Base-by-base conservation (phyloP, 2,329 filamentous ascomycete species). In the Xylaria sp. region DNA sequence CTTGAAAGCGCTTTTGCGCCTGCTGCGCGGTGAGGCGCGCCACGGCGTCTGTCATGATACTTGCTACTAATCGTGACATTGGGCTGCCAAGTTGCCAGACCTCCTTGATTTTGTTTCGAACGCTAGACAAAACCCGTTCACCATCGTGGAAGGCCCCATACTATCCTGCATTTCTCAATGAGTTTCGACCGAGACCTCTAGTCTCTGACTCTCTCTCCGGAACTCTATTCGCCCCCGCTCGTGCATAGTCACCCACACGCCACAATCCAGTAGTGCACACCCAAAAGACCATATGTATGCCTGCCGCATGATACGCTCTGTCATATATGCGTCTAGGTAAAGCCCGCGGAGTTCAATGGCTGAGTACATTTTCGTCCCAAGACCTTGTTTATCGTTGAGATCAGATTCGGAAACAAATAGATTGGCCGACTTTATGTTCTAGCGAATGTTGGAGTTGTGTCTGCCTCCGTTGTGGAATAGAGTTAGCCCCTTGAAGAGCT, bases 11-110 rank as follows among this genome's bases (percentile, higher is more conserved):
- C 10, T 23, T 18, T 37, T 13, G n/a, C 23, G 63, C 21, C 47
- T 67, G 65, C 21, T 67, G 59, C 2, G 65, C 65, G 12, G 18
- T 67, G 42, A 67, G 65, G 2, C 65, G 65, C 35, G 59, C 47
- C 8, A 48, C 27, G 12, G 27, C 9, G 23, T 58, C 50, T 6
- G 50, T 1, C n/a, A 21, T 42, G 29, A 66, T 58, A 48, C 58
- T 42, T 47, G 48, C 29, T 42, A 29, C n/a, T 6, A 62, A 32
- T 21, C 23, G 51, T 2, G 40, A 51, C 12, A 62, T 53, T n/a
- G 58, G 32, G 9, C 23, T 62, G 21, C 37, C 51, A 9, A 58
- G 51, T 23, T 5, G 13, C 13, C 23, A 10, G n/a, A 62, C 44
- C 27, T 57, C 50, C 2, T 54, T 16, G 10, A 32, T 48, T 47